Conservation (phyloP, 2,329 filamentous ascomycete species). For the Domatiomyces catenatus region DNA sequence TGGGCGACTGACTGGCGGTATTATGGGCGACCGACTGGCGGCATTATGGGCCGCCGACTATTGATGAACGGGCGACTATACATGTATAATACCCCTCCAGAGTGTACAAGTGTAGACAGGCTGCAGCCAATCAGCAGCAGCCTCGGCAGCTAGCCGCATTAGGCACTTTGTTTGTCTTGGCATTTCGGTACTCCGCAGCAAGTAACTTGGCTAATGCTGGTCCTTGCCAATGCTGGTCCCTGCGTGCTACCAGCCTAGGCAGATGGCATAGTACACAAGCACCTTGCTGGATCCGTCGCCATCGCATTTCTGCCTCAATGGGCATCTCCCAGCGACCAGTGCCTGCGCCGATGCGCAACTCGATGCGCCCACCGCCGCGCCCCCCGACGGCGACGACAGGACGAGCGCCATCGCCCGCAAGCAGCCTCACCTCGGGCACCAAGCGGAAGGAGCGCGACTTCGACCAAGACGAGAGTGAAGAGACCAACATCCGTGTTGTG, state of each 20-base stretch:
- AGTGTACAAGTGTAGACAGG: neutral
- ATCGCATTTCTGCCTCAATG: neutral
- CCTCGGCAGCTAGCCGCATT: neutral
- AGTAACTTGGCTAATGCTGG: neutral
- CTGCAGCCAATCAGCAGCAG: neutral
- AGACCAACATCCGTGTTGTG: conserved; percentile 96
- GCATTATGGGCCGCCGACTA: too few relatives aligned
- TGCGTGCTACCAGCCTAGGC: neutral
- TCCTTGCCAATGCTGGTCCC: neutral
- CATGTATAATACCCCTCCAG: neutral
- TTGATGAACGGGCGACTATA: neutral
- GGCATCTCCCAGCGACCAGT: neutral
- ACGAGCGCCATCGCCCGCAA: conserved; percentile 52
- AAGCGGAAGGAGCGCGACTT: conserved; percentile 85
- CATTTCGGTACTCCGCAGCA: neutral
- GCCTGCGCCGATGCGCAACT: conserved; percentile 31
- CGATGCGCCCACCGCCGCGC: conserved; percentile 34
- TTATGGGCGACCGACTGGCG: too few relatives aligned
- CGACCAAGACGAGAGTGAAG: conserved; percentile 54
- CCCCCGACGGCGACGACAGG: conserved; percentile 40
- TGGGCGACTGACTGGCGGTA: too few relatives aligned
- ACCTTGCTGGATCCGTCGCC: neutral
- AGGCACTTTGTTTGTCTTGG: neutral
- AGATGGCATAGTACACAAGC: neutral
- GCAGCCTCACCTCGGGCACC: conserved; percentile 50